Base-by-base conservation (phyloP, 345 rosid species). In the Angophora floribunda region DNA sequence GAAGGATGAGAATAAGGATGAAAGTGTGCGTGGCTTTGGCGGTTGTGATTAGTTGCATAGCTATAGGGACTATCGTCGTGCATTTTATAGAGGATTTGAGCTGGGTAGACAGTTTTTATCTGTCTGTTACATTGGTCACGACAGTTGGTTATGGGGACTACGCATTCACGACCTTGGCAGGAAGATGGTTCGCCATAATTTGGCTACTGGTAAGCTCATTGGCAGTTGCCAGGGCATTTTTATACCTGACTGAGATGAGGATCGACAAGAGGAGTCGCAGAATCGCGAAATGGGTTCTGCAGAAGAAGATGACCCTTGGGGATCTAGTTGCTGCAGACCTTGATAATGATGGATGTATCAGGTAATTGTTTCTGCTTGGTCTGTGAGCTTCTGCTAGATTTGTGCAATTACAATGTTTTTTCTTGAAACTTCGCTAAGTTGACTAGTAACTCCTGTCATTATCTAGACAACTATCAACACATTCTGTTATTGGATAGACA, bases 321-420 rank as follows among this genome's bases (percentile, higher is more conserved):
- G 98, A 94, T 89, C 89, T 96, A 36, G 91, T 95, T 65, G 98
- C 98, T 50, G 98, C 98, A 12, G 96, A 96, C 90, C 92, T 95
- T 59, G 95, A 96, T 53, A 91, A 95, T 41, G 96, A 95, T 82
- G 96, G 96, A 50, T 93, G 95, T 51, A 93, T 95, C 92, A 95
- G 98, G 98, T 95, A 93, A 51, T 85, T 85, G 85, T 90, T 22
- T 85, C 86, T 87, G 61, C 61, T 85, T 21, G 13, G 59, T 26
- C 86, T 15, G 28, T 36, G 65, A 32, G 6, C 36, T 52, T 86
- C 87, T 61, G 32, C 47, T 41, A 86, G 28, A 36, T 44, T 75
- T 36, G 26, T 36, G 82, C 82, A 75, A 75, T 75, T 41, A 13
- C 49, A 19, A 36, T 75, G 19, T 47, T 86, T 44, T n/a, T 44